A percentile compares a stretch with the other conserved stretches of the same genome.
Conservation (phyloP, 2,329 filamentous ascomycete genomes). For the Xylariales sp. region DNA sequence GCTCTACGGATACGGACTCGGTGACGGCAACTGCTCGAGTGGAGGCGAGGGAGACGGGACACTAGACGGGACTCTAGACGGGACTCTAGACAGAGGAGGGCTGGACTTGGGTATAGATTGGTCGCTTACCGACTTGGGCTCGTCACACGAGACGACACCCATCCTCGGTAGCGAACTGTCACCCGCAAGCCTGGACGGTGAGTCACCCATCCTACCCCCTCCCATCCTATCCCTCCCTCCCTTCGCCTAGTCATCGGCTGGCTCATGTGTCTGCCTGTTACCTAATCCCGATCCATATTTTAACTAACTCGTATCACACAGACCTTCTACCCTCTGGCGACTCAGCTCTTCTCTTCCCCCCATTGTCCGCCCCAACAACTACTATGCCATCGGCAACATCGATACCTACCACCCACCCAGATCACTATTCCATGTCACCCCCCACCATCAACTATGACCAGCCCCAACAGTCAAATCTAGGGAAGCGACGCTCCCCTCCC, state of each 20-base stretch:
- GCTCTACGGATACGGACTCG: slow-evolving; percentile 42
- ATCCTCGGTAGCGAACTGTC: slow-evolving; percentile 41
- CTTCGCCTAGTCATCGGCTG: background rate
- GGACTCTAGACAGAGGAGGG: slow-evolving; percentile 13
- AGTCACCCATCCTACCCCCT: slow-evolving; percentile 28
- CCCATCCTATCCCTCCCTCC: slow-evolving; percentile 12
- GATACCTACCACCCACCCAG: slow-evolving; percentile 28
- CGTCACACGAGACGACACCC: slow-evolving; percentile 41
- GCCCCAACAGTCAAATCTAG: slow-evolving; percentile 45
- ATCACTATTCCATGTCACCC: slow-evolving; percentile 37
- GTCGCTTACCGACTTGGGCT: slow-evolving; percentile 43
- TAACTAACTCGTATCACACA: slow-evolving; percentile 33
- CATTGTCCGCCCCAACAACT: slow-evolving; percentile 25
- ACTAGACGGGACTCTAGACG: slow-evolving; percentile 15
- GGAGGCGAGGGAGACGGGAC: slow-evolving; percentile 33
- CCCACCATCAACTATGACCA: slow-evolving; percentile 37
- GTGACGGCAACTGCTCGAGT: slow-evolving; percentile 31
- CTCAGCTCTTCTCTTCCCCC: slow-evolving; percentile 43
- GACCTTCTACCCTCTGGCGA: slow-evolving; percentile 43
- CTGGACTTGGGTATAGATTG: slow-evolving; percentile 40
- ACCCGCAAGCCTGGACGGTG: slow-evolving; percentile 45
- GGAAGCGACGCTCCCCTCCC: slow-evolving; percentile 44
- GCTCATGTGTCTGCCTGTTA: slow-evolving; percentile 11
- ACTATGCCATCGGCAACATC: slow-evolving; percentile 36
- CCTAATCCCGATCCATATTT: slow-evolving; percentile 8